Conservation (phyloP, 2,329 filamentous ascomycete genomes). For the Metarhizium anisopliae region DNA sequence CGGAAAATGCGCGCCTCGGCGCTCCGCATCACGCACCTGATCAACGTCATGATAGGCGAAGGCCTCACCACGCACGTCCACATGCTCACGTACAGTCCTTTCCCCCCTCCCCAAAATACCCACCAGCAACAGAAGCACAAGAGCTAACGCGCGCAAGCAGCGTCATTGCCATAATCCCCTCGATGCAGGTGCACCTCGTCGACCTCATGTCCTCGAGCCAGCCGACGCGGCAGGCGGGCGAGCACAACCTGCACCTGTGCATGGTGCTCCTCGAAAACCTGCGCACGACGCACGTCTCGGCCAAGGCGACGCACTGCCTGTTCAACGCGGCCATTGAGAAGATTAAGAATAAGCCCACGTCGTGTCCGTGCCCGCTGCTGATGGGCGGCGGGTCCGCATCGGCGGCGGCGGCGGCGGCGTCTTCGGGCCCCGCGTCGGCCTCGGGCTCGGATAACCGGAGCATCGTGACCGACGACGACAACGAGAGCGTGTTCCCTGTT, state of each 20-base stretch:
- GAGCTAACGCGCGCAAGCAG: background rate
- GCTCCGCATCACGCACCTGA: background rate
- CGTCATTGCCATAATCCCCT: background rate
- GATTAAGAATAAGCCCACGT: background rate
- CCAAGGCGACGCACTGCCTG: background rate
- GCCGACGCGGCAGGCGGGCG: background rate
- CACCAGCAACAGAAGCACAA: background rate
- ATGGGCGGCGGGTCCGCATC: background rate
- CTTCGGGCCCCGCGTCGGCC: background rate
- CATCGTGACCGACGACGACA: background rate
- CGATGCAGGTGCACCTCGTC: background rate
- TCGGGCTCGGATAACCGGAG: background rate
- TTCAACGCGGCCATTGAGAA: background rate
- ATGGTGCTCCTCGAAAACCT: background rate
- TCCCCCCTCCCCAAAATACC: background rate
- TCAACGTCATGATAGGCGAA: background rate
- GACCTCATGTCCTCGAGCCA: background rate
- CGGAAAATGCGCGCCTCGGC: background rate
- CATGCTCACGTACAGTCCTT: background rate
- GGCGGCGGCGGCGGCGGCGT: too few species aligned
- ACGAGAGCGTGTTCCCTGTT: background rate
- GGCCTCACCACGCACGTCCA: background rate
- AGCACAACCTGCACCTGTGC: background rate
- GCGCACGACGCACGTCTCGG: background rate
- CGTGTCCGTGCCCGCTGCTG: background rate